Evolutionary conservation across 306 rosid species (phyloP).

Genomic region (Vicia sativa): DNA sequence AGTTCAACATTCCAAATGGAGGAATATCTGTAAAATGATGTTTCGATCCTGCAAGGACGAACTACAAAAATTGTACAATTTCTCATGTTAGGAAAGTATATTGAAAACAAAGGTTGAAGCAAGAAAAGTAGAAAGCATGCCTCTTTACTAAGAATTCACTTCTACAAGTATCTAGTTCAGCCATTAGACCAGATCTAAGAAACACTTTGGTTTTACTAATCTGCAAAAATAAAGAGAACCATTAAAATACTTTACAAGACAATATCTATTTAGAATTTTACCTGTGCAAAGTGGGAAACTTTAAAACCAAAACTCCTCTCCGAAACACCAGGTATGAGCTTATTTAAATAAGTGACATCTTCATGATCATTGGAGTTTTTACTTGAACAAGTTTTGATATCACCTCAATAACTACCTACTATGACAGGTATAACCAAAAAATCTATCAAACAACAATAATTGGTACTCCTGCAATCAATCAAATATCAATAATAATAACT

Average conservation of each 20-base stretch:
- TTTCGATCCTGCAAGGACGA: not conserved
- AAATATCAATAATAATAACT: too few relatives aligned
- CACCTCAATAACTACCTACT: too few relatives aligned
- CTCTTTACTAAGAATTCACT: not conserved
- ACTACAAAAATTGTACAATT: not conserved
- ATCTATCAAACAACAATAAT: too few relatives aligned
- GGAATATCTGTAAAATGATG: not conserved
- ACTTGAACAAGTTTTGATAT: too few relatives aligned
- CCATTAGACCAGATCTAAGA: slow-evolving; percentile 99
- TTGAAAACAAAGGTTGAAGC: not conserved
- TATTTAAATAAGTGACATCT: too few relatives aligned
- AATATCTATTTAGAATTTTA: not conserved
- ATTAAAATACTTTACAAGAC: slow-evolving; percentile 30
- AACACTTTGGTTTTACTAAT: slow-evolving; percentile 95
- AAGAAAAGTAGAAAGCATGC: not conserved
- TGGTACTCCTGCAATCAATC: too few relatives aligned
- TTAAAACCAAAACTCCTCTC: too few relatives aligned
- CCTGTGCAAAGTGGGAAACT: too few relatives aligned
- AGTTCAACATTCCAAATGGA: not conserved
- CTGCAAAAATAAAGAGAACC: slow-evolving; percentile 62
- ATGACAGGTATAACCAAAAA: too few relatives aligned
- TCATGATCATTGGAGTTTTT: too few relatives aligned
- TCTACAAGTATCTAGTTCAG: slow-evolving; percentile 59
- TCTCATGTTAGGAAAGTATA: not conserved
- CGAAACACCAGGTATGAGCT: too few relatives aligned